Evolutionary conservation across 495 filamentous ascomycete genomes (phyloP).

Genomic region (Bacidia rubella): DNA sequence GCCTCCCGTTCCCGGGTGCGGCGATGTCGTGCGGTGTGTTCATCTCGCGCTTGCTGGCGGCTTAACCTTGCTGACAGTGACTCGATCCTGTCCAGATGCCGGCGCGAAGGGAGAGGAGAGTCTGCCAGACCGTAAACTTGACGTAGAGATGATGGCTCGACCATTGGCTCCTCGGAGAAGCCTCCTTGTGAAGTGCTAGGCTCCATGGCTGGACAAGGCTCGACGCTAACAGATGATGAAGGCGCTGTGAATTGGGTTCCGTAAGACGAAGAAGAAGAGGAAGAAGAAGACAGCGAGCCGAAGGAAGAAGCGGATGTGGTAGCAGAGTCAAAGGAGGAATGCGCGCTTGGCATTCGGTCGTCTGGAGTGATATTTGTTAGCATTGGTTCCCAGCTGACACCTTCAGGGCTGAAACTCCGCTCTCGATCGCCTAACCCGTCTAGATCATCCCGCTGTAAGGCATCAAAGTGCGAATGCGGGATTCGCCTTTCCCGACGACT

Average conservation of each 20-base stretch:
- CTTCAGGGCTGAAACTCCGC: conserved; percentile 66
- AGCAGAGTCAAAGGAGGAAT: conserved; percentile 65
- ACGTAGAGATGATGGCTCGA: neutral
- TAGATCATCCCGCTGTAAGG: conserved; percentile 22
- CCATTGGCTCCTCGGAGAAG: neutral
- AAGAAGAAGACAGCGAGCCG: conserved; percentile 27
- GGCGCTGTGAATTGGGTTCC: conserved; percentile 13
- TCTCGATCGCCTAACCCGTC: conserved; percentile 77
- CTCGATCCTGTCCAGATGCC: conserved; percentile 11
- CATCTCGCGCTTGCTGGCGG: conserved; percentile 1
- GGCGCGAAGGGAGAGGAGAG: conserved; percentile 3
- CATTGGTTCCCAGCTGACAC: conserved; percentile 64
- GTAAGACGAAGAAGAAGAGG: conserved; percentile 21
- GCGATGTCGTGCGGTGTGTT: conserved; percentile 4
- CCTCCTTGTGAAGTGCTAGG: conserved; percentile 8
- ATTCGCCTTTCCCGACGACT: no score
- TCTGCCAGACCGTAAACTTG: neutral
- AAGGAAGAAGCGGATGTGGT: conserved; percentile 18
- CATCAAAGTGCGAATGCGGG: conserved; percentile 5
- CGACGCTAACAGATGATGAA: conserved; percentile 4
- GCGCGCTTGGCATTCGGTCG: conserved; percentile 60
- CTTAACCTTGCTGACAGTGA: conserved; percentile 8
- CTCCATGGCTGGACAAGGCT: conserved; percentile 12
- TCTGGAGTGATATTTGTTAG: conserved; percentile 70
- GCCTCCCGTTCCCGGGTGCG: conserved; percentile 7